These are phyloP conservation scores for Dichotomocladium elegans DNA, from an alignment of 371 early-diverging fungal genomes.

Conservation along the genomic window DNA sequence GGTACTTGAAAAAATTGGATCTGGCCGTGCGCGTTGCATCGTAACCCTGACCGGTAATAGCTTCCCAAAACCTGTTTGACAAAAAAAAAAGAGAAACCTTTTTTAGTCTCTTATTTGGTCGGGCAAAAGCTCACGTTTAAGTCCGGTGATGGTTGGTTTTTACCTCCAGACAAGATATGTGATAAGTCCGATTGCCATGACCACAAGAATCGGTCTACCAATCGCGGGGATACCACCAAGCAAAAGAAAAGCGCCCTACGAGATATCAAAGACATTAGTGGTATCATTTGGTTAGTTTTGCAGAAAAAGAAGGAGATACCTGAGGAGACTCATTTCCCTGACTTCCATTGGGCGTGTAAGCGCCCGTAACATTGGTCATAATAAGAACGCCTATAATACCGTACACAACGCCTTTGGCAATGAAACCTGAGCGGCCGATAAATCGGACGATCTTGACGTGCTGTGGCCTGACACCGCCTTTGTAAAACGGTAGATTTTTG, in stretches of 20 bases:
- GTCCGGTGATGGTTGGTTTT: background rate
- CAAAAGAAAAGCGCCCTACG: constrained; percentile 39
- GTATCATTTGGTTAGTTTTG: too few species aligned
- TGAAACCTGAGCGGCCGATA: constrained; percentile 26
- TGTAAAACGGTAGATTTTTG: constrained; percentile 9
- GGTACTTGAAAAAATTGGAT: constrained; percentile 44
- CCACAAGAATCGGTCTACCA: constrained; percentile 34
- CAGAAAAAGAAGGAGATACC: too few species aligned
- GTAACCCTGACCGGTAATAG: constrained; percentile 40
- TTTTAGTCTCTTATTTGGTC: background rate
- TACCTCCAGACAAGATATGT: constrained; percentile 48
- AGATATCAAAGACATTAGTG: too few species aligned
- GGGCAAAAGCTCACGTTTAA: background rate
- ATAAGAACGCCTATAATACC: constrained; percentile 45
- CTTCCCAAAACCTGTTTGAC: constrained; percentile 40
- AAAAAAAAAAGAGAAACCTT: too few species aligned
- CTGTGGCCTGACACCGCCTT: constrained; percentile 9
- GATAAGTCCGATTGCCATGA: constrained; percentile 39
- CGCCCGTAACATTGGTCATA: constrained; percentile 33
- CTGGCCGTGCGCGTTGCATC: constrained; percentile 31
- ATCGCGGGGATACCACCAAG: constrained; percentile 37
- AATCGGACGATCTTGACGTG: constrained; percentile 9
- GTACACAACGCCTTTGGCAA: constrained; percentile 45
- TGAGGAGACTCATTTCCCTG: constrained; percentile 42
- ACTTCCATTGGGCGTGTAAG: constrained; percentile 39